These are phyloP conservation scores for Phytophthora aleatoria DNA, from an alignment of 352 stramenopile genomes.

Conservation along the genomic window DNA sequence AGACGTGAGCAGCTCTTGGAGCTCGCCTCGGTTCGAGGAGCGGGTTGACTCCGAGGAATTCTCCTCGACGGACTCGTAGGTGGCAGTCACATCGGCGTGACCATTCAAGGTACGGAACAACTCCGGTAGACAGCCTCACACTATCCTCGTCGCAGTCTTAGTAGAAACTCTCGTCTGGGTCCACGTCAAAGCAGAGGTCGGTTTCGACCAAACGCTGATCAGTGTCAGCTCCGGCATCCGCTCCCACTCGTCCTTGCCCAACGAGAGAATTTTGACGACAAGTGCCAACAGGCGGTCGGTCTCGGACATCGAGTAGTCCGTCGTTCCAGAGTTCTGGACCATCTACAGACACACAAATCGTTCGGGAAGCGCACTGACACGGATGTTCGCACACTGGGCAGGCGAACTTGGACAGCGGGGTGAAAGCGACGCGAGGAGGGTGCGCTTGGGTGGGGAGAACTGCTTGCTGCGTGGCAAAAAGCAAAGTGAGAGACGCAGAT, in stretches of 20 bases:
- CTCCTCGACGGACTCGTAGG: no score
- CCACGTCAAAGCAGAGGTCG: neutral
- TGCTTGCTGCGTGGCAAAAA: neutral
- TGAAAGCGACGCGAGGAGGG: no score
- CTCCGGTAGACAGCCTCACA: neutral
- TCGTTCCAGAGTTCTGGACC: neutral
- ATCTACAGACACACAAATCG: neutral
- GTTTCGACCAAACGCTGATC: neutral
- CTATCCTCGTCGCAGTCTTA: neutral
- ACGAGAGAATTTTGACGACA: neutral
- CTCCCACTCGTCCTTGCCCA: constrained; percentile 10
- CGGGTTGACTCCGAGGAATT: neutral
- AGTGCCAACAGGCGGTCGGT: neutral
- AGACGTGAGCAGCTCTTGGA: neutral
- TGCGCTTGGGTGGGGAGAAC: neutral
- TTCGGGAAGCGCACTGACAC: no score
- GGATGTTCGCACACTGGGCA: no score
- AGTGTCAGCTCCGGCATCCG: neutral
- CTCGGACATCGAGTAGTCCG: neutral
- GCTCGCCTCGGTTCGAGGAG: neutral
- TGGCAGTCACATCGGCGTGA: neutral
- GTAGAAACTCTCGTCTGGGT: neutral
- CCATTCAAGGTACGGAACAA: neutral
- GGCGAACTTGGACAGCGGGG: no score
- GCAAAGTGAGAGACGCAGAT: neutral